phyloP scores from a whole-genome alignment of 257 asterid genomes.

The Paraleonurus japonicus region DNA sequence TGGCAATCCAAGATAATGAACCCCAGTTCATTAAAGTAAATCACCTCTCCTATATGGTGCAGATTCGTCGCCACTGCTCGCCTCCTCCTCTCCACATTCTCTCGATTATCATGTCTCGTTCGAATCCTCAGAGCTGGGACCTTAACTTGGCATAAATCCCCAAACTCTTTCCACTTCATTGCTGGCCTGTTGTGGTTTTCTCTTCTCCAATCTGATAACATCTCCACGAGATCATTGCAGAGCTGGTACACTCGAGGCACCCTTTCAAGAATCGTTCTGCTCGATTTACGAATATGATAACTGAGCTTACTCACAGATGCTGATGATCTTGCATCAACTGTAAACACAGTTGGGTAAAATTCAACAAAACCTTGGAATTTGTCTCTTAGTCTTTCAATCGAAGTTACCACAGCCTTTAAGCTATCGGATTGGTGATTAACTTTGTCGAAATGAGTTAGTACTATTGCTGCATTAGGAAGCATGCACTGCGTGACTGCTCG shows the following conservation, averaged over 20 bases:
- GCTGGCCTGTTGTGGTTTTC: conserved; percentile 65
- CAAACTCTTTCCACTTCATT: conserved; percentile 78
- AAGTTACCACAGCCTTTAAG: conserved; percentile 40
- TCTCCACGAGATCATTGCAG: conserved; percentile 55
- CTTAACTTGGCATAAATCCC: conserved; percentile 76
- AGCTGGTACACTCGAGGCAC: conserved; percentile 79
- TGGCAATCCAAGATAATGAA: conserved; percentile 68
- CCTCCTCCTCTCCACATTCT: conserved; percentile 68
- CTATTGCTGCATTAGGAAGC: conserved; percentile 76
- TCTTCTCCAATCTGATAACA: conserved; percentile 58
- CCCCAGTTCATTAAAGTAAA: conserved; percentile 60
- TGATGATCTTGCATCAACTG: conserved; percentile 89
- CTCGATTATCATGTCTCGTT: conserved; percentile 58
- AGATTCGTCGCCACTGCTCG: conserved; percentile 63
- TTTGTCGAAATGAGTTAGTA: conserved; percentile 74
- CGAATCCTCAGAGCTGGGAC: conserved; percentile 65
- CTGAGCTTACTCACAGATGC: conserved; percentile 68
- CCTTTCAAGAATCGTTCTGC: conserved; percentile 60
- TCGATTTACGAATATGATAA: conserved; percentile 57
- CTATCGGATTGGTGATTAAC: conserved; percentile 48
- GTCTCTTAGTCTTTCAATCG: conserved; percentile 55
- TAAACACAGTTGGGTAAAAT: conserved; percentile 74
- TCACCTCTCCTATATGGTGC: conserved; percentile 78
- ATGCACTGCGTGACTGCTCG: conserved; percentile 73
- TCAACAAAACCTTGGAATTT: conserved; percentile 64